A percentile compares a stretch with the other conserved stretches of the same genome.
Evolutionary conservation across 305 asterid genomes (phyloP).

Genomic region (Ilex paraguariensis): DNA sequence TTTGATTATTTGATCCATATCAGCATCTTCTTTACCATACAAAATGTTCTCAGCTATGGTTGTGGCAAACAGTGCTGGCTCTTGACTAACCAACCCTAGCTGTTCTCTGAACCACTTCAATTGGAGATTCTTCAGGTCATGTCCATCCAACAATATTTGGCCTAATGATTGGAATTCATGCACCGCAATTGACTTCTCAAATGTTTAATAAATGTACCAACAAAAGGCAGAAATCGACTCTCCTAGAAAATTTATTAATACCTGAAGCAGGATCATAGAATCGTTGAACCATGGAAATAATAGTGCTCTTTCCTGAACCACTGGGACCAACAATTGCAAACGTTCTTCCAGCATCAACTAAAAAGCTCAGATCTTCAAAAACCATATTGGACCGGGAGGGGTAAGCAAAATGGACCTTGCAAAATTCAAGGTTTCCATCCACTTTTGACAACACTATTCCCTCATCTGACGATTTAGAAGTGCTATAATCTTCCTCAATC

Average conservation of each 20-base stretch:
- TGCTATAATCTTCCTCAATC: conserved; percentile 32
- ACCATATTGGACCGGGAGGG: conserved; percentile 49
- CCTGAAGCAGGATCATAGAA: conserved; percentile 57
- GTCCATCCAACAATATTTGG: conserved; percentile 43
- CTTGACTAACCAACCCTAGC: conserved; percentile 65
- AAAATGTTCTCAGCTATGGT: conserved; percentile 48
- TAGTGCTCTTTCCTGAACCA: conserved; percentile 65
- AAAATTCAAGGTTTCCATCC: conserved; percentile 40
- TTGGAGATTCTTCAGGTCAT: conserved; percentile 38
- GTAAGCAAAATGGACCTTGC: conserved; percentile 44
- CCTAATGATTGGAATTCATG: conserved; percentile 25
- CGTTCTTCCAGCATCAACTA: conserved; percentile 44
- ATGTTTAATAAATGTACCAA: conserved; percentile 5
- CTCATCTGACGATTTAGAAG: conserved; percentile 22
- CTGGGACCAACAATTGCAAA: conserved; percentile 50
- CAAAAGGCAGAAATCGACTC: conserved; percentile 4
- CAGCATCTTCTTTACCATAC: conserved; percentile 49
- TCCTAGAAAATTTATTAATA: conserved; percentile 13
- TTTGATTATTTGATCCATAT: conserved; percentile 39
- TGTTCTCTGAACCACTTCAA: conserved; percentile 55
- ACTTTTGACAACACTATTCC: conserved; percentile 30
- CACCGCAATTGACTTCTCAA: neutral
- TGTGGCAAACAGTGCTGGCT: conserved; percentile 58
- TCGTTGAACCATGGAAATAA: conserved; percentile 46
- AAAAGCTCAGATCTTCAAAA: conserved; percentile 43